Evolutionary conservation across 306 rosid species (phyloP), one percentile per base, ranked within the genome.

Genomic region (Canavalia gladiata): DNA sequence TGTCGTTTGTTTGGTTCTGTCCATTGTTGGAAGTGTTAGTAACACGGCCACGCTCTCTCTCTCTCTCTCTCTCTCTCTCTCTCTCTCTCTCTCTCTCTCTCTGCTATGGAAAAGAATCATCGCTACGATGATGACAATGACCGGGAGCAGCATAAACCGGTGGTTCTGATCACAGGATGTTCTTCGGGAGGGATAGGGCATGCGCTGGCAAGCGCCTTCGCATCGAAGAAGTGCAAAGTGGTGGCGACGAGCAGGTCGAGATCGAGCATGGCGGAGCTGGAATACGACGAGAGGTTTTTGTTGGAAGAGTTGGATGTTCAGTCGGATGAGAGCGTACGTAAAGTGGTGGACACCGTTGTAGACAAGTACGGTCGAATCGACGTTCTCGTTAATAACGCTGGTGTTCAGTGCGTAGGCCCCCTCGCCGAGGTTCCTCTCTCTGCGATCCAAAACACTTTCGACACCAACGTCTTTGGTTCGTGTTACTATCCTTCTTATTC

Each of bases 141-240:
- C 70, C 2, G 25, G 30, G 42, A 42, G 4, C 12, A 45, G 18
- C 47, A 41, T 0, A 55, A 76, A 31, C 87, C 84, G 0, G 97
- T 94, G 62, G 97, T 94, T n/a, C 82, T 94, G 33, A 77, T 94
- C 68, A 92, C 92, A 0, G 98, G 97, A 1, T 92, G 98, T 52
- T 70, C 90, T 2, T 29, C 65, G 3, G 95, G 97, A 28, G 94
- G 98, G 0, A 90, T 94, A 3, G 98, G 98, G 0, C 85, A 94
- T 76, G 89, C 92, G 28, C 89, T 92, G 31, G 97, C 97, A 49
- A 87, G 87, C 50, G 84, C 91, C 9, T 95, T 95, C 77, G 95
- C 99, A 4, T 89, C 85, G 31, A 83, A 72, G 30, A 81, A 74
- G 5, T 93, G 97, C 72, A 47, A 66, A 57, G 98, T 95, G 68